Conservation (phyloP, 83 land plant genomes). For the Picea mariana region DNA sequence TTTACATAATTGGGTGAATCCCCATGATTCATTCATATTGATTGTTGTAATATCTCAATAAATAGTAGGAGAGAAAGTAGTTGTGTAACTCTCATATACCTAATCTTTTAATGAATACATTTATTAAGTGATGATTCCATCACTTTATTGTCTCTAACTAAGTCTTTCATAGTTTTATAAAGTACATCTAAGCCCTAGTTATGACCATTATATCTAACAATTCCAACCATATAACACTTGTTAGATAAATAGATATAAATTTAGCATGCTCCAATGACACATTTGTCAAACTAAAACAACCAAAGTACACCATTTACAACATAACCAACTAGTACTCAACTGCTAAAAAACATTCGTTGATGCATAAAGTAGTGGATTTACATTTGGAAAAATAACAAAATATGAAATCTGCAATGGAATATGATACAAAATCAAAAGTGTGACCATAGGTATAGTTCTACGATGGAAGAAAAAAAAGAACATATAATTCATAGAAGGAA, state of each 20-base stretch:
- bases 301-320: not conserved
- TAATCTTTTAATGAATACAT: no score
- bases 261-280: not conserved
- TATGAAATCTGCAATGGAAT: constrained; percentile 67
- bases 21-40: no score
- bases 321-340: constrained; percentile 74
- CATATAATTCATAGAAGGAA: not conserved
- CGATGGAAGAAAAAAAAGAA: not conserved
- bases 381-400: constrained; percentile 77
- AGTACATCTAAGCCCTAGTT: no score
- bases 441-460: not conserved
- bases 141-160: no score
- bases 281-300: not conserved
- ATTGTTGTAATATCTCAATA: no score
- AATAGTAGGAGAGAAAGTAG: no score
- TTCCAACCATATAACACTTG: not conserved
- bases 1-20: not conserved
- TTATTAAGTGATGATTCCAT: no score
- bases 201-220: no score
- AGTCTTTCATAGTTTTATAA: no score
- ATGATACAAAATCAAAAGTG: not conserved
- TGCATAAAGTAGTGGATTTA: constrained; percentile 79
- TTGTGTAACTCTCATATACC: no score
- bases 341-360: constrained; percentile 93
- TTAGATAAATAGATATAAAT: not conserved